These are phyloP conservation scores for Fibroporia radiculosa DNA, from an alignment of 768 basidiomycete species.

Conservation along the genomic window DNA sequence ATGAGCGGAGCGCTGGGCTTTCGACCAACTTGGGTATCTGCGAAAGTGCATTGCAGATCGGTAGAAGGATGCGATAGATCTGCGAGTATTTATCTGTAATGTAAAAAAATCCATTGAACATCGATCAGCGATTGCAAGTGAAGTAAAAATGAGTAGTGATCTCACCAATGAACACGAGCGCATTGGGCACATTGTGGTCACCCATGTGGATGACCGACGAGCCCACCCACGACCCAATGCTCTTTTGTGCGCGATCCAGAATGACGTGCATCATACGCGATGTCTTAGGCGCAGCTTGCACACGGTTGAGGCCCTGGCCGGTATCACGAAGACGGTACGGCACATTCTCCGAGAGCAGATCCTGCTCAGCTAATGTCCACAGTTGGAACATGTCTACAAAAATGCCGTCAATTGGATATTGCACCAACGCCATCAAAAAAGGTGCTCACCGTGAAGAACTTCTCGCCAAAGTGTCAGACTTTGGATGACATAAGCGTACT, in stretches of 20 bases:
- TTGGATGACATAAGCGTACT: constrained; percentile 81
- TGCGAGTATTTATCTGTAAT: constrained; percentile 85
- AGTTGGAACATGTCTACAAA: constrained; percentile 77
- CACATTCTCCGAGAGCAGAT: constrained; percentile 67
- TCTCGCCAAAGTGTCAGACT: constrained; percentile 84
- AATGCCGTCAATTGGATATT: neutral
- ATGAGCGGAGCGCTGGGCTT: constrained; percentile 65
- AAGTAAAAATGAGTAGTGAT: too few species aligned
- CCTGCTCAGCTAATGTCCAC: constrained; percentile 76
- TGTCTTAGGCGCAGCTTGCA: constrained; percentile 81
- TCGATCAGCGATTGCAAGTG: too few species aligned
- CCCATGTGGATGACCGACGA: constrained; percentile 88
- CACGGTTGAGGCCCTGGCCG: constrained; percentile 85
- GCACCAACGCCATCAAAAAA: neutral
- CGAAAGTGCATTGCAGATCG: constrained; percentile 74
- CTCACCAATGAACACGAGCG: constrained; percentile 75
- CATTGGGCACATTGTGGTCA: constrained; percentile 78
- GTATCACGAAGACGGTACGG: constrained; percentile 81
- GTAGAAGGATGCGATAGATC: constrained; percentile 83
- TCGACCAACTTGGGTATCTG: constrained; percentile 60
- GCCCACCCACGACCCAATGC: constrained; percentile 79
- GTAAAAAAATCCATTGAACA: too few species aligned
- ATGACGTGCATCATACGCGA: constrained; percentile 88
- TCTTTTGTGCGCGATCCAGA: constrained; percentile 73
- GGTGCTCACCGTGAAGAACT: constrained; percentile 63